phyloP scores from a whole-genome alignment of 352 stramenopile genomes.

The Phytophthora nicotianae region DNA sequence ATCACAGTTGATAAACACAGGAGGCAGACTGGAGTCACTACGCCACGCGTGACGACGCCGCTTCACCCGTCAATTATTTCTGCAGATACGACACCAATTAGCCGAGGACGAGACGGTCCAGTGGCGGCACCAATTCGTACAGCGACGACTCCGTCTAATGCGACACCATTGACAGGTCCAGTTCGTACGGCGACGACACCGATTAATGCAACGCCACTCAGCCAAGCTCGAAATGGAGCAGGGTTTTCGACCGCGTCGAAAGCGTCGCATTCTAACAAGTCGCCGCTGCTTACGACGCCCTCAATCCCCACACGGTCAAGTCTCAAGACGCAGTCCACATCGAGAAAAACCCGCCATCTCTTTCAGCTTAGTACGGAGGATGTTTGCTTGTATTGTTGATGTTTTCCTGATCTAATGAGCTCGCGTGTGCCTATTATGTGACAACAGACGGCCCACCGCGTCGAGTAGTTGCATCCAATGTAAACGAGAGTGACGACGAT shows the following conservation, averaged over 20 bases:
- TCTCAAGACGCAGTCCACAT: conserved; percentile 58
- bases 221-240: conserved; percentile 9
- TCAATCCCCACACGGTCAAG: conserved; percentile 42
- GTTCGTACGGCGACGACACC: conserved; percentile 1
- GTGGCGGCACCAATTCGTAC: conserved; percentile 1
- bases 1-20: conserved; percentile 3
- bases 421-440: conserved; percentile 2
- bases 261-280: conserved; percentile 29
- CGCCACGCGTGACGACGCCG: conserved; percentile 27
- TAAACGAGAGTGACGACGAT: conserved; percentile 33
- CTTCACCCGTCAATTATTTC: conserved; percentile 3
- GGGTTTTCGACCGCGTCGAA: conserved; percentile 58
- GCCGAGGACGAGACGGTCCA: background rate
- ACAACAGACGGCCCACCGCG: conserved; percentile 40
- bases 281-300: conserved; percentile 50
- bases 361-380: conserved; percentile 45
- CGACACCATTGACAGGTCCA: conserved; percentile 6
- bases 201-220: conserved; percentile 8
- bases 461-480: conserved; percentile 51
- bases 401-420: background rate
- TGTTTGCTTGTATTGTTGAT: background rate
- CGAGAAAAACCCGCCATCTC: conserved; percentile 44
- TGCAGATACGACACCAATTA: conserved; percentile 24
- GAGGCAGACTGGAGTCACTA: conserved; percentile 21
- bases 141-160: conserved; percentile 5